Evolutionary conservation across 164 flowering plant species (phyloP).

Genomic region (Magnolia officinalis): DNA sequence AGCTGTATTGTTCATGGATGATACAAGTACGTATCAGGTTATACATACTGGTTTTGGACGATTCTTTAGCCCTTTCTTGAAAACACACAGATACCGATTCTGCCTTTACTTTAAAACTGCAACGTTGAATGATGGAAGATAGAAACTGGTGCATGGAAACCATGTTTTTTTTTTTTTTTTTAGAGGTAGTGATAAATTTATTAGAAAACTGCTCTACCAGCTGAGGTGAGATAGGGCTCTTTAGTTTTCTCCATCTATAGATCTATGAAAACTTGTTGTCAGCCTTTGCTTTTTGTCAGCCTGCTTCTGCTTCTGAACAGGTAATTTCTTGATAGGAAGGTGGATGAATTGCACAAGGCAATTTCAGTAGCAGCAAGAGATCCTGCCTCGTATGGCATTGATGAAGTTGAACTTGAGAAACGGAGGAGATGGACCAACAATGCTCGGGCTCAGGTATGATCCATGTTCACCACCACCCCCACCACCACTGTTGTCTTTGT

Average conservation of each 20-base stretch:
- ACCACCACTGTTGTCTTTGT: not conserved
- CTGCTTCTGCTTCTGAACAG: slow-evolving; percentile 6
- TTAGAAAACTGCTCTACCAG: not conserved
- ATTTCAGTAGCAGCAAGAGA: slow-evolving; percentile 77
- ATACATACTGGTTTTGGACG: too few species aligned
- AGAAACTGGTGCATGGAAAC: too few species aligned
- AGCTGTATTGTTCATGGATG: too few species aligned
- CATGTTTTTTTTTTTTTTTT: too few species aligned
- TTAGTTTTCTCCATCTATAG: not conserved
- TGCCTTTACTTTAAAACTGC: too few species aligned
- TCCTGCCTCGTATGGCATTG: slow-evolving; percentile 69
- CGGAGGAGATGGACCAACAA: slow-evolving; percentile 74
- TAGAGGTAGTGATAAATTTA: too few species aligned
- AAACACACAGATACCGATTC: too few species aligned
- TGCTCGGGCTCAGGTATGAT: slow-evolving; percentile 61
- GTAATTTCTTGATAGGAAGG: slow-evolving; percentile 50
- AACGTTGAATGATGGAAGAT: too few species aligned
- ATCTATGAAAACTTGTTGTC: not conserved
- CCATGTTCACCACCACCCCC: not conserved
- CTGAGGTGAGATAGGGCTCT: not conserved
- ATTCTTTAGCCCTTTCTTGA: too few species aligned
- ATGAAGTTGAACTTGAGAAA: slow-evolving; percentile 65
- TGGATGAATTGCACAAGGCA: slow-evolving; percentile 81
- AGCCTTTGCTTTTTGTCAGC: not conserved
- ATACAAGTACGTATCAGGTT: too few species aligned